phyloP scores from a whole-genome alignment of 2,329 filamentous ascomycete genomes.

The Aspergillus aculeatus region DNA sequence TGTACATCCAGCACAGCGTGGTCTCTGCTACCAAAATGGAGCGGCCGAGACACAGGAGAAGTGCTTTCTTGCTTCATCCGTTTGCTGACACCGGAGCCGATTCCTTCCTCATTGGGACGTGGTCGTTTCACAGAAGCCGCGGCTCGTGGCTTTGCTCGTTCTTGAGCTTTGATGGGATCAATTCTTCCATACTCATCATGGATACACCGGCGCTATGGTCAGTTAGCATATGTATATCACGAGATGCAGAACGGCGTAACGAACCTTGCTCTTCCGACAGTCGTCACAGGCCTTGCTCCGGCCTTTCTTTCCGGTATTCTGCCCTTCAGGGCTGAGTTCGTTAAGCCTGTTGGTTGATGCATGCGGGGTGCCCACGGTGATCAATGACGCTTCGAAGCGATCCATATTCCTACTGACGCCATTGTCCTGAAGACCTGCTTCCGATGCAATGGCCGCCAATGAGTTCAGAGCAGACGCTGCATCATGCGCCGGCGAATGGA shows the following conservation, averaged over 20 bases:
- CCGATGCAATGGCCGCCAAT: conserved; percentile 39
- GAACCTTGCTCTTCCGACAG: conserved; percentile 66
- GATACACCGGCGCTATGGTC: conserved; percentile 60
- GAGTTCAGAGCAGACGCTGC: conserved; percentile 41
- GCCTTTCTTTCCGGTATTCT: conserved; percentile 53
- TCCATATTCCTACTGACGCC: conserved; percentile 27
- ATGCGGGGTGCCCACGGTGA: conserved; percentile 29
- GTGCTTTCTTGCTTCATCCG: conserved; percentile 38
- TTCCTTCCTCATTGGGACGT: conserved; percentile 43
- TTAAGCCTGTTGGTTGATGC: conserved; percentile 25
- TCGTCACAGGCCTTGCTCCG: conserved; percentile 65
- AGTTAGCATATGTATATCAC: conserved; percentile 17
- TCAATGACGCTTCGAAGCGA: conserved; percentile 28
- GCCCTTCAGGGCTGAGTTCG: conserved; percentile 35
- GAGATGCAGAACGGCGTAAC: conserved; percentile 21
- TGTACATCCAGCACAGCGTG: conserved; percentile 17
- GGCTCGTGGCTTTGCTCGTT: conserved; percentile 60
- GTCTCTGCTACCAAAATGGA: conserved; percentile 22
- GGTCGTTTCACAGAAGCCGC: conserved; percentile 57
- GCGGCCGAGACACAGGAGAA: conserved; percentile 25
- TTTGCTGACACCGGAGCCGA: conserved; percentile 26
- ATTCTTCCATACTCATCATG: conserved; percentile 65
- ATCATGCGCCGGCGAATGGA: conserved; percentile 38
- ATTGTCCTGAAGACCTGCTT: conserved; percentile 33
- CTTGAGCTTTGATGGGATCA: conserved; percentile 63